Base-by-base conservation (phyloP, 2,329 filamentous ascomycete genomes). In the Moelleriella libera region DNA sequence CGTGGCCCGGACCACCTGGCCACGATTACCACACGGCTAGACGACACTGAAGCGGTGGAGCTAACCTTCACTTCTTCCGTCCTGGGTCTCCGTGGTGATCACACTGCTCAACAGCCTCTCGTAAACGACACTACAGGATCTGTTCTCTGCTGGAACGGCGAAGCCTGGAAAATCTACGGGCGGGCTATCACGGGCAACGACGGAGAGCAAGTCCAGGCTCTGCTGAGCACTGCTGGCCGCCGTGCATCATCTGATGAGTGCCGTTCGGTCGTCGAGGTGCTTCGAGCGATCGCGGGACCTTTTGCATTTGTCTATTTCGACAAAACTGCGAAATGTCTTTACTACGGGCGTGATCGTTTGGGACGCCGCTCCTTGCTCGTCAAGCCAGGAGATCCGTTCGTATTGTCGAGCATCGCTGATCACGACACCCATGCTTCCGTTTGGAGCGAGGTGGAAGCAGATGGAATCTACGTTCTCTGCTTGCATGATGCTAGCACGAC, bases 141-240 rank as follows among this genome's bases (percentile, higher is more conserved):
- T 1, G 69, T 86, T 1, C 71, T 98, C 2, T 96, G 90, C 72
- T 98, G 92, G 92, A 98, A 98, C 59, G 92, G 92, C 42, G 92
- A 98, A 62, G 90, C 88, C 1, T 98, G 92, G 92, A 82, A 76
- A 49, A 72, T 94, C 45, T 66, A 64, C 7, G 73, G 72, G 34
- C 56, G 72, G 8, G 57, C 62, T 1, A 69, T 95, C n/a, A 49
- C 58, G 5, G 85, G 80, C 49, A 96, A 95, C 59, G 92, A 98
- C 64, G 85, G 85, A 3, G 74, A 83, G 56, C 66, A 69, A 6
- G 69, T 97, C 14, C 81, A 90, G 57, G 58, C 70, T 34, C 58
- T 76, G 39, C 69, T 95, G 44, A 57, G 72, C 21, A 57, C 66
- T 49, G 69, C 74, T 55, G 60, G 60, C 54, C 45, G 51, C 55